Evolutionary conservation across 1,284 basidiomycete genomes (phyloP).

Genomic region (Irpex rosettiformis): DNA sequence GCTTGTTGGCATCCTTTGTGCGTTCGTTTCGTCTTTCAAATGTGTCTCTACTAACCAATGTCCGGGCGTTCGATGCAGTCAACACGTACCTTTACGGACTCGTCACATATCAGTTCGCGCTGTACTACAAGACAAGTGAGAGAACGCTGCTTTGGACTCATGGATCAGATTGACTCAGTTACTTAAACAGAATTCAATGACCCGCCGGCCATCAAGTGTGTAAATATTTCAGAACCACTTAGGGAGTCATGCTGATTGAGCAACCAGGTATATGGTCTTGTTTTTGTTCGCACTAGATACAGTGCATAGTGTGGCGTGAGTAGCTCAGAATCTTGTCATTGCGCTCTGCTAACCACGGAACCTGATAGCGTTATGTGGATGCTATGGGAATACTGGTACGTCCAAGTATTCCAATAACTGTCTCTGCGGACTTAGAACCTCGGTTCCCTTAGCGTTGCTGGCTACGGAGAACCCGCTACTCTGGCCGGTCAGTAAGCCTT

Average conservation of each 20-base stretch:
- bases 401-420: neutral
- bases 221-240: neutral
- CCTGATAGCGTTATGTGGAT: constrained; percentile 34
- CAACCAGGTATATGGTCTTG: constrained; percentile 33
- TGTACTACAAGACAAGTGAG: constrained; percentile 40
- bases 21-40: neutral
- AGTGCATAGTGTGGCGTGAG: constrained; percentile 38
- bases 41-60: neutral
- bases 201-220: constrained; percentile 37
- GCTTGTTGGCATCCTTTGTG: neutral
- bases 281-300: constrained; percentile 43
- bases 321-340: neutral
- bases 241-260: neutral
- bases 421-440: no score
- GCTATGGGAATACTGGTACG: constrained; percentile 39
- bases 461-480: constrained; percentile 35
- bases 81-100: constrained; percentile 52
- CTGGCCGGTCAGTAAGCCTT: constrained; percentile 26
- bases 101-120: constrained; percentile 44
- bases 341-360: neutral
- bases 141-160: constrained; percentile 8
- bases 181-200: constrained; percentile 41
- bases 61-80: constrained; percentile 27
- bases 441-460: constrained; percentile 32
- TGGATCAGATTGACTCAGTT: neutral